These are phyloP conservation scores for Salix viminalis DNA, from an alignment of 345 rosid genomes.

Conservation along the genomic window DNA sequence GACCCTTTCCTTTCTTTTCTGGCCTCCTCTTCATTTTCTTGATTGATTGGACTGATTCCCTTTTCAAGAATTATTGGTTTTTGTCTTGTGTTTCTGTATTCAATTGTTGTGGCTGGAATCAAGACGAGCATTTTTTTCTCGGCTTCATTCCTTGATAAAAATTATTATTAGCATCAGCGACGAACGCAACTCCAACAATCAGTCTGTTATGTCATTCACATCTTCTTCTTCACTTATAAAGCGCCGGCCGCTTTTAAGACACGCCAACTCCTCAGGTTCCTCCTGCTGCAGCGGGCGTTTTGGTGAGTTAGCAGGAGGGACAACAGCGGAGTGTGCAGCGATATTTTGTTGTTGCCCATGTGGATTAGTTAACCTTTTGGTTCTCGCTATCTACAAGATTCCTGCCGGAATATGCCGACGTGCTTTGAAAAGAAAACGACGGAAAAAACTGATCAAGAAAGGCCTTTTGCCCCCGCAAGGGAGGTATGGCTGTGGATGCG, in stretches of 20 bases:
- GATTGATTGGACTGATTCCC: not conserved
- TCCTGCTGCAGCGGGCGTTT: slow-evolving; percentile 14
- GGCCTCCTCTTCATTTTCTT: not conserved
- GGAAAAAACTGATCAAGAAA: slow-evolving; percentile 31
- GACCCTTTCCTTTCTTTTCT: not conserved
- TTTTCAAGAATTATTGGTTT: not conserved
- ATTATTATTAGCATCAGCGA: not conserved
- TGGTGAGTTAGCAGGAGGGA: slow-evolving; percentile 40
- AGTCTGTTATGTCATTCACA: not conserved
- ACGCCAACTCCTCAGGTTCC: slow-evolving; percentile 4
- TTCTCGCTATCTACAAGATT: slow-evolving; percentile 32
- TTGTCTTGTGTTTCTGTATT: too few relatives aligned
- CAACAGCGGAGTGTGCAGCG: slow-evolving; percentile 49
- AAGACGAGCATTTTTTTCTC: not conserved
- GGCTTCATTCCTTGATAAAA: not conserved
- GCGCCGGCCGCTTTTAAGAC: slow-evolving; percentile 10
- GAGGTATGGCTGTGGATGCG: slow-evolving; percentile 19
- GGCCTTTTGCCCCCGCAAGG: slow-evolving; percentile 25
- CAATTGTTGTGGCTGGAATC: not conserved
- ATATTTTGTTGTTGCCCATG: slow-evolving; percentile 47
- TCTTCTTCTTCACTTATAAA: not conserved
- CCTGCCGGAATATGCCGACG: slow-evolving; percentile 42
- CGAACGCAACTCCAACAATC: not conserved
- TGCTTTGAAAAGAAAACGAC: slow-evolving; percentile 30
- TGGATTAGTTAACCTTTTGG: slow-evolving; percentile 31